Evolutionary conservation across 2,329 filamentous ascomycete genomes (phyloP).

Genomic region (Xylaria sp.): DNA sequence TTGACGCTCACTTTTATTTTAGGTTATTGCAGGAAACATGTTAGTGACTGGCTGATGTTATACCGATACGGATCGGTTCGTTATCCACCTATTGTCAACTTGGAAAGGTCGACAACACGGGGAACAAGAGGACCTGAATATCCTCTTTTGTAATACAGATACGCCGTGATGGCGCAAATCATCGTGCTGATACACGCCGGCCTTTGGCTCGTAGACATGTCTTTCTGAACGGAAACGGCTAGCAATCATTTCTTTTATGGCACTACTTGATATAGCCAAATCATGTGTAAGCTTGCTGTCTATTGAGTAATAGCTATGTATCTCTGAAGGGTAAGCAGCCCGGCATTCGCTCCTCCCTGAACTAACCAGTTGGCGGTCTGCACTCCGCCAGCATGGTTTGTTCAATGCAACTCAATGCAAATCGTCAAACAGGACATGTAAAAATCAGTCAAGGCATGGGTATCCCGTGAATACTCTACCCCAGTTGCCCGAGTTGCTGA

Average conservation of each 20-base stretch:
- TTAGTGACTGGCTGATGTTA: neutral
- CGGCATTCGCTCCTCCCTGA: constrained; percentile 22
- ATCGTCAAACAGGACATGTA: constrained; percentile 14
- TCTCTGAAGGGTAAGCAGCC: constrained; percentile 15
- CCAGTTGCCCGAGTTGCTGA: constrained; percentile 23
- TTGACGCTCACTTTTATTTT: too few species aligned
- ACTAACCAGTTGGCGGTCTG: constrained; percentile 43
- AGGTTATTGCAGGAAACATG: too few species aligned
- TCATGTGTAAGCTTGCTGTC: constrained; percentile 17
- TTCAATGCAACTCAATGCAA: constrained; percentile 25
- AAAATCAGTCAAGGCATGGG: constrained; percentile 11
- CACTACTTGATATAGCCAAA: neutral
- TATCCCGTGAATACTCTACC: constrained; percentile 26
- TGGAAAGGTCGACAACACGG: neutral
- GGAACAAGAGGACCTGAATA: neutral
- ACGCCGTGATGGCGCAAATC: neutral
- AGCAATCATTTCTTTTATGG: neutral
- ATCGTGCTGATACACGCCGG: neutral
- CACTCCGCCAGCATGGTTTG: constrained; percentile 43
- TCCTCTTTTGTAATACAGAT: neutral
- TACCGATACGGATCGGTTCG: neutral
- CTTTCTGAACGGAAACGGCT: neutral
- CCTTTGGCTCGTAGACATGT: neutral
- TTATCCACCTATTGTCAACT: neutral
- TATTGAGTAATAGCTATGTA: constrained; percentile 34